Evolutionary conservation across 2,329 filamentous ascomycete genomes (phyloP).

Genomic region (Ascochyta lentis): DNA sequence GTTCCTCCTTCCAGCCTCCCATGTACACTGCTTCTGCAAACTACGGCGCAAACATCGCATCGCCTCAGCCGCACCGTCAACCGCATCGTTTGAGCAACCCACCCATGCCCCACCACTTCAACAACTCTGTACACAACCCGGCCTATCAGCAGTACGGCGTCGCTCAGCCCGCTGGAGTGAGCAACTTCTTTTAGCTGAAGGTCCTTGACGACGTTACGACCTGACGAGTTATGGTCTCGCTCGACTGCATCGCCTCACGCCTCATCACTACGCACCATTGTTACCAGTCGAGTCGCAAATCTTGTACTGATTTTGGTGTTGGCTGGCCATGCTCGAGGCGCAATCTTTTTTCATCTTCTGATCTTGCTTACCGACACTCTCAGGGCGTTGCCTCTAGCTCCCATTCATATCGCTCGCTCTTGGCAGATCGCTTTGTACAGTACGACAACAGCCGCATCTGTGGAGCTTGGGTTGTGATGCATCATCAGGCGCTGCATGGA

Average conservation of each 20-base stretch:
- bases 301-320: conserved; percentile 34
- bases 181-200: conserved; percentile 53
- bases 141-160: conserved; percentile 48
- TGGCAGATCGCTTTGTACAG: conserved; percentile 45
- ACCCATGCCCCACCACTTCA: conserved; percentile 44
- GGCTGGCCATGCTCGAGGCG: conserved; percentile 27
- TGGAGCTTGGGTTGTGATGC: conserved; percentile 40
- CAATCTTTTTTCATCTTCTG: conserved; percentile 37
- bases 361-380: conserved; percentile 31
- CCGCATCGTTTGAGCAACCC: conserved; percentile 49
- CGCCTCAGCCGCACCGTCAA: conserved; percentile 44
- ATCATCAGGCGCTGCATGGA: conserved; percentile 39
- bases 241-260: conserved; percentile 25
- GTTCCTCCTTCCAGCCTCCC: conserved; percentile 33
- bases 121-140: conserved; percentile 50
- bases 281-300: conserved; percentile 26
- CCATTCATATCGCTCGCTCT: conserved; percentile 21
- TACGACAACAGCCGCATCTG: conserved; percentile 44
- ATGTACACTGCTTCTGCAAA: conserved; percentile 47
- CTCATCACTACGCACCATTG: conserved; percentile 30
- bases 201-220: conserved; percentile 56
- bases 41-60: conserved; percentile 46
- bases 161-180: conserved; percentile 51
- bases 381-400: conserved; percentile 23
- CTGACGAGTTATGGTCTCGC: conserved; percentile 56